Percentiles rank a stretch among this genome's conserved stretches.
These are phyloP conservation scores for Farysia itapuensis DNA, from an alignment of 1,284 basidiomycete species.

Conservation along the genomic window DNA sequence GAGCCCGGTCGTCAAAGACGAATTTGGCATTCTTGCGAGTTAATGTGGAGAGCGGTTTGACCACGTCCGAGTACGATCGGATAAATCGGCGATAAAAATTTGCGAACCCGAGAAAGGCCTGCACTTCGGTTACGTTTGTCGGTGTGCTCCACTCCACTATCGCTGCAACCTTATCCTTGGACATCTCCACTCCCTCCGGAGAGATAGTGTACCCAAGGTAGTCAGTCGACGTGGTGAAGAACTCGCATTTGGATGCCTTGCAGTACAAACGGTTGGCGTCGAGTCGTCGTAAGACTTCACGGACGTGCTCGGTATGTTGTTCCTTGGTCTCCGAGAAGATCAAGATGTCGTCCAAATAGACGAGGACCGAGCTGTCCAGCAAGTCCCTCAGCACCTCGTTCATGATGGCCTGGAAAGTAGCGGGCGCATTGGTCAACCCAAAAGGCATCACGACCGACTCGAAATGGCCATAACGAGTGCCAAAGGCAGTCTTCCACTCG, in stretches of 20 bases:
- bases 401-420: conserved; percentile 4
- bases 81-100: not conserved
- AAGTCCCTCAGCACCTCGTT: conserved; percentile 1
- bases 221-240: not conserved
- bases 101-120: not conserved
- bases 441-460: conserved; percentile 12
- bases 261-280: not conserved
- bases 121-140: not conserved
- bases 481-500: conserved; percentile 32
- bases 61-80: not conserved
- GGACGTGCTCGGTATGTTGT: not conserved
- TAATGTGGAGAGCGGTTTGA: not conserved
- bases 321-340: not conserved
- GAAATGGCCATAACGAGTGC: not conserved
- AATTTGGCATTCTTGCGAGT: too few relatives aligned
- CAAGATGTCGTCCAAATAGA: not conserved
- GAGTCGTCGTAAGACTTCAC: not conserved
- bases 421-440: conserved; percentile 8
- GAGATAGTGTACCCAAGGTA: not conserved
- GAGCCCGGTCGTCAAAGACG: too few relatives aligned
- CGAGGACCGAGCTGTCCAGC: not conserved
- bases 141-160: not conserved
- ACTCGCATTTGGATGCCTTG: not conserved
- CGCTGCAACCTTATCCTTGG: not conserved
- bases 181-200: not conserved